Base-by-base conservation (phyloP, 805 yeast genomes). In the Ogataea allantospora region DNA sequence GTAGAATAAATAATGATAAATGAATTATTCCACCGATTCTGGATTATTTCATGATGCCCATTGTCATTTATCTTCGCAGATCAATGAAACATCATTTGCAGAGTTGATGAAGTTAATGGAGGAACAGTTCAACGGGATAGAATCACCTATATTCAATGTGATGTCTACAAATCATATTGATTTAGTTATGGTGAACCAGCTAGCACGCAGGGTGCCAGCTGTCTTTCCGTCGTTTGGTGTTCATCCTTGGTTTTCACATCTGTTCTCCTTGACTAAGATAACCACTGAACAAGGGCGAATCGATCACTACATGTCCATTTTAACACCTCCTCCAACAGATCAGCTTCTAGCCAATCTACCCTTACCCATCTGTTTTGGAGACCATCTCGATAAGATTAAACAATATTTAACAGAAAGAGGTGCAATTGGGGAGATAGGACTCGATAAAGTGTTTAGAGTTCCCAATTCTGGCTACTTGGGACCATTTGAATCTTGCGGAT, bases 161-260 rank as follows among this genome's bases (percentile, higher is more conserved):
- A 76, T 77, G 83, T 67, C 78, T 12, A 71, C 77, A 2, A 73
- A 68, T 42, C 66, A 60, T 25, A 51, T 52, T 21, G 78, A 72
- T 41, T 32, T 53, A 9, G 42, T 53, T 2, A 40, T 57, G 37
- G 61, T 67, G 5, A 28, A 46, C 11, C 15, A 39, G 7, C 23
- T 63, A 12, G 43, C 52, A 2, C 10, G 34, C 16, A 17, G 42
- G 16, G 30, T 46, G 16, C 39, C 59, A 15, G 46, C 48, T 3
- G 44, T 71, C 1, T 55, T 64, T 7, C 75, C 82, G 0, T 73
- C 75, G 26, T 74, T 76, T 53, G 95, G 98, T 0, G 66, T 88
- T 1, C 99, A 91, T 60, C 99, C 99, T 0, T 91, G 98, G 98
- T 89, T 76, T 53, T 62, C 79, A 3, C 95, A 89, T 57, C 46